Base-by-base conservation (phyloP, 257 asterid genomes). In the Capsicum baccatum region DNA sequence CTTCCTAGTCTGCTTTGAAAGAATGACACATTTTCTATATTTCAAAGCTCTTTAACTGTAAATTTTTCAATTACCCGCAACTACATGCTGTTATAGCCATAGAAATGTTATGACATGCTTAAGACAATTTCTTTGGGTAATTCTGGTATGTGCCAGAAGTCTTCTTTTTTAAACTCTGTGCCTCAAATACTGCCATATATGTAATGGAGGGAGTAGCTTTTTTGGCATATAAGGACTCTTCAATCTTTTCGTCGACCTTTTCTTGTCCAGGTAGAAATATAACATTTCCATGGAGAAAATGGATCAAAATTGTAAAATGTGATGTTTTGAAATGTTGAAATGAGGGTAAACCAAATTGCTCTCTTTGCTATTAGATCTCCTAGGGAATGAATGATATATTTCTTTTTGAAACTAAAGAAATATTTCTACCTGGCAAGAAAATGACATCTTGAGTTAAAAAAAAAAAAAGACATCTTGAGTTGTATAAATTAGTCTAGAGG, bases 151-250 rank as follows among this genome's bases (percentile, higher is more conserved):
- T 5, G 9, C 58, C 37, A 71, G 15, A 71, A 70, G 56, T 17
- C 79, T 44, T 70, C 56, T 19, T 71, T 44, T 6, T 44, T 44
- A 44, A 44, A 44, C 48, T 44, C 48, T 44, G 1, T 44, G 11
- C 15, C 79, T 63, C 42, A 44, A 71, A 44, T n/a, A n/a, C 76
- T 3, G 42, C n/a, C 80, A 19, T 73, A 73, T 48, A 19, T 21
- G 1, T 67, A 47, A 73, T 19, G 42, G 80, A 48, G 1, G 58
- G 59, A n/a, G 80, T 73, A 73, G 37, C 59, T 33, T 3, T 44
- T 73, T 67, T 37, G 21, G 59, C 59, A 73, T 73, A 73, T 6
- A 26, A 73, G 9, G 80, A 73, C 42, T 47, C 80, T 48, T 73
- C 80, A 48, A 73, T 73, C 57, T 48, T 71, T 73, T 19, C n/a